phyloP scores from a whole-genome alignment of 768 basidiomycete genomes.

The Dentipellis fragilis region DNA sequence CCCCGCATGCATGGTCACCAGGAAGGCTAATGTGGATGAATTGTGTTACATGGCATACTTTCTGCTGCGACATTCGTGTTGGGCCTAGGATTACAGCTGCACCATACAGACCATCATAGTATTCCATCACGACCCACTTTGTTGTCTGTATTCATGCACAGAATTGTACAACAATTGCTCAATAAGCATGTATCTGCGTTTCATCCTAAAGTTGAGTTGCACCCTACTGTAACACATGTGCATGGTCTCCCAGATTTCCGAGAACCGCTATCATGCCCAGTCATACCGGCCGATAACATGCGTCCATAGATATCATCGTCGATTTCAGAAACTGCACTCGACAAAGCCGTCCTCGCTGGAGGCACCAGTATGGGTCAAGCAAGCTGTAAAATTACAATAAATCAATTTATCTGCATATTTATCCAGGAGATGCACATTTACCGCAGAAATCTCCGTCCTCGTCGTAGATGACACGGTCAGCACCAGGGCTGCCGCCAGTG shows the following conservation, averaged over 20 bases:
- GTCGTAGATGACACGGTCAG: slow-evolving; percentile 21
- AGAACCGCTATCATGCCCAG: too few relatives aligned
- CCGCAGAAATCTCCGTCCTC: slow-evolving; percentile 15
- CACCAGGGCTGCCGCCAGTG: slow-evolving; percentile 19
- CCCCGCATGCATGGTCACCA: too few relatives aligned
- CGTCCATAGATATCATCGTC: not conserved
- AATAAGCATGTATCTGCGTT: not conserved
- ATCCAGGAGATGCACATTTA: slow-evolving; percentile 1
- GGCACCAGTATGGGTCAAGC: slow-evolving; percentile 16
- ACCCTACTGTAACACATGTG: not conserved
- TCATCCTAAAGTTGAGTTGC: not conserved
- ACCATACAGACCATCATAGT: too few relatives aligned
- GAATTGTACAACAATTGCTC: too few relatives aligned
- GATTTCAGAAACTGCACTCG: slow-evolving; percentile 11
- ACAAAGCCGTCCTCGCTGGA: slow-evolving; percentile 13
- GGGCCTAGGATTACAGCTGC: too few relatives aligned
- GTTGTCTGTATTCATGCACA: too few relatives aligned
- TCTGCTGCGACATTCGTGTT: too few relatives aligned
- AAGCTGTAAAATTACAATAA: slow-evolving; percentile 3
- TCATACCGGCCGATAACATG: too few relatives aligned
- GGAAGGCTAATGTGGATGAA: too few relatives aligned
- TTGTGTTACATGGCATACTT: too few relatives aligned
- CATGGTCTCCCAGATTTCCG: not conserved
- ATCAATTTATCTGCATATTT: not conserved
- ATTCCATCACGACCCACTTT: too few relatives aligned